A percentile compares a stretch with the other conserved stretches of the same genome.
Evolutionary conservation across 805 yeast genomes (phyloP).

Genomic region (Tetrapisispora taiwanensis): DNA sequence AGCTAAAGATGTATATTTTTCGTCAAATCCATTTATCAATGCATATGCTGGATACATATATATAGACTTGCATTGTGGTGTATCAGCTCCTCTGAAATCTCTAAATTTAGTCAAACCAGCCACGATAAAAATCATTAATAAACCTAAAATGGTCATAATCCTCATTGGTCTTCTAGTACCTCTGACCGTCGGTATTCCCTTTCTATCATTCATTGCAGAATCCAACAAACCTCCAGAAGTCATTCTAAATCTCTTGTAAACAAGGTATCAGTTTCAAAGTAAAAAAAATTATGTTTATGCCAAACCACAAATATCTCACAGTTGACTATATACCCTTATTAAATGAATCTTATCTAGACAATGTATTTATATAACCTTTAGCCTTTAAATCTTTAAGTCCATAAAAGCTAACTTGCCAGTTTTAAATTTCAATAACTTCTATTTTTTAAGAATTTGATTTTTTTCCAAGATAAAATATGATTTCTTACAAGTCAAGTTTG

Average conservation of each 20-base stretch:
- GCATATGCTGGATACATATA: slow-evolving; percentile 83
- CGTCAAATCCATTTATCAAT: slow-evolving; percentile 61
- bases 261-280: too few relatives aligned
- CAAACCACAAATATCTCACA: too few relatives aligned
- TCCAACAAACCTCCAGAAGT: slow-evolving; percentile 1
- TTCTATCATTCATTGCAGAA: neutral
- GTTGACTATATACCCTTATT: too few relatives aligned
- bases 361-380: too few relatives aligned
- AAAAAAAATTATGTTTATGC: too few relatives aligned
- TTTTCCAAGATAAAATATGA: too few relatives aligned
- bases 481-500: too few relatives aligned
- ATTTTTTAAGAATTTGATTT: too few relatives aligned
- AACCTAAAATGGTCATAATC: neutral
- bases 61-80: slow-evolving; percentile 51
- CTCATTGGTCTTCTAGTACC: neutral
- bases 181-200: neutral
- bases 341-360: too few relatives aligned
- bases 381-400: too few relatives aligned
- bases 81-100: slow-evolving; percentile 36
- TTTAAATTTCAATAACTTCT: too few relatives aligned
- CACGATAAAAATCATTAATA: neutral
- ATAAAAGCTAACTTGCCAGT: too few relatives aligned
- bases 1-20: slow-evolving; percentile 49
- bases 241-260: neutral
- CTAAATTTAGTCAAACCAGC: slow-evolving; percentile 1